Evolutionary conservation across 148 eudicot genomes (phyloP).

Genomic region (Suaeda aralocaspica): DNA sequence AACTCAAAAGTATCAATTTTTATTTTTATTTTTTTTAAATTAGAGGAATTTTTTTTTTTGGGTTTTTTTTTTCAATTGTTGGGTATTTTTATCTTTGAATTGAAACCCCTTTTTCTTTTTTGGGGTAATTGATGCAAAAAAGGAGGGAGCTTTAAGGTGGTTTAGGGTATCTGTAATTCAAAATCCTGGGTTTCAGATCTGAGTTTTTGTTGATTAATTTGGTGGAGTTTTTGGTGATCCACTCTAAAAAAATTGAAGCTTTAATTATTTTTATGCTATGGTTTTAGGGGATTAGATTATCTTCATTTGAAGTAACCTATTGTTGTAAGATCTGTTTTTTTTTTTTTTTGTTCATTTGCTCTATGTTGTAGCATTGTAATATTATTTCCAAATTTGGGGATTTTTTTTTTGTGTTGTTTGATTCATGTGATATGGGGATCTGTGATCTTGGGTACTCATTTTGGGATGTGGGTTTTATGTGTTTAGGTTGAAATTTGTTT

Average conservation of each 20-base stretch:
- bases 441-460: constrained; percentile 21
- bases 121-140: background rate
- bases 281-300: constrained; percentile 6
- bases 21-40: background rate
- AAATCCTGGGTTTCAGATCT: constrained; percentile 31
- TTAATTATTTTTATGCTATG: constrained; percentile 16
- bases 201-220: constrained; percentile 21
- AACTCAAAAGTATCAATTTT: background rate
- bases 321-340: constrained; percentile 19
- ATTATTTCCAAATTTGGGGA: background rate
- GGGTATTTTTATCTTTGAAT: background rate
- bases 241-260: background rate
- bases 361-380: constrained; percentile 10
- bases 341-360: background rate
- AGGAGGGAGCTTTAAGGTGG: constrained; percentile 7
- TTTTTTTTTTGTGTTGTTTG: constrained; percentile 7
- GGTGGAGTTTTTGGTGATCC: constrained; percentile 15
- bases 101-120: background rate
- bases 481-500: constrained; percentile 21
- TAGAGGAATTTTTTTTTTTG: background rate
- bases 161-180: constrained; percentile 17
- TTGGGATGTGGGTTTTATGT: constrained; percentile 15
- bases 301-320: background rate
- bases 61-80: background rate
- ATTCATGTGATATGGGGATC: constrained; percentile 25